Conservation (phyloP, 2,329 filamentous ascomycete genomes). For the Alternaria longipes region DNA sequence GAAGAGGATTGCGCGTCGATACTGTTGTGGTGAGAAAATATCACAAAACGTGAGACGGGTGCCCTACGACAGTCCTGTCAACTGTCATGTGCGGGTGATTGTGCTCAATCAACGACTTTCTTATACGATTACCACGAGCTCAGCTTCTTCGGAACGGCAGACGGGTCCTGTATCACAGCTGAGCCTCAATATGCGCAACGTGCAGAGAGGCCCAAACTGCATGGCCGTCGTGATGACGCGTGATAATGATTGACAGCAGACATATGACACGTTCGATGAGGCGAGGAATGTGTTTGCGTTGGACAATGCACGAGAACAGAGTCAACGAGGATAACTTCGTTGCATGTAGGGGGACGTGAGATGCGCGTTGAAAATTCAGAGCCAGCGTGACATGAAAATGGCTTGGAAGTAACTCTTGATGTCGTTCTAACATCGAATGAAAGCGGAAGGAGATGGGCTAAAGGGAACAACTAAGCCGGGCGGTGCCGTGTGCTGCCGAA, state of each 20-base stretch:
- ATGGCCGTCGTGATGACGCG: neutral
- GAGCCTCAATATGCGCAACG: neutral
- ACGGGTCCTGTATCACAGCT: neutral
- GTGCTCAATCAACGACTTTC: conserved; percentile 12
- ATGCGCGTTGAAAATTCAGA: neutral
- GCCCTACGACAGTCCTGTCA: conserved; percentile 29
- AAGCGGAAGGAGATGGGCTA: neutral
- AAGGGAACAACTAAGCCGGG: conserved; percentile 33
- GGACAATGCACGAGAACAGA: neutral
- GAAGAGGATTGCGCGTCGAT: conserved; percentile 5
- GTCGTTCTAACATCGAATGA: neutral
- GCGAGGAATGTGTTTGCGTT: conserved; percentile 13
- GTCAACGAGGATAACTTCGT: neutral
- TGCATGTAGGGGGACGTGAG: neutral
- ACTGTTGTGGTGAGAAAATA: conserved; percentile 16
- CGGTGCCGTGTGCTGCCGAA: conserved; percentile 31
- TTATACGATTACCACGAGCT: neutral
- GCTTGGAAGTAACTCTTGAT: neutral
- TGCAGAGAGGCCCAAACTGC: neutral
- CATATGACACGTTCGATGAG: neutral
- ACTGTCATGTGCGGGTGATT: conserved; percentile 33
- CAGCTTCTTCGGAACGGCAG: neutral
- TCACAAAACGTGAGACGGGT: conserved; percentile 15
- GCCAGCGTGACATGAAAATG: neutral
- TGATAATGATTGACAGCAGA: neutral